Evolutionary conservation across 2,329 filamentous ascomycete genomes (phyloP).

Genomic region (Sarocladiaceae sp.): DNA sequence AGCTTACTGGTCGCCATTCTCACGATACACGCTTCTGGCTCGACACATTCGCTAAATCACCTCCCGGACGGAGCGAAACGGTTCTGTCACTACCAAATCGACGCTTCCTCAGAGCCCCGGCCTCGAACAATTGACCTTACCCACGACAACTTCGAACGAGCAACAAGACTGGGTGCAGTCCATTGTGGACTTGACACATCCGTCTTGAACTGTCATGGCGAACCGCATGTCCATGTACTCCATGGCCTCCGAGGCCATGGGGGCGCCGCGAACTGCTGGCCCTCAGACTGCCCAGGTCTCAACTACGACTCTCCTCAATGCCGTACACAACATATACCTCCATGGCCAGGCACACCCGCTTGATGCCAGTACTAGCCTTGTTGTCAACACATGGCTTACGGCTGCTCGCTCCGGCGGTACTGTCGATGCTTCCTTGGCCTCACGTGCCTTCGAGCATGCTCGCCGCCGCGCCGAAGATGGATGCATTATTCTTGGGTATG

Average conservation of each 20-base stretch:
- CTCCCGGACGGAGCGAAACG: neutral
- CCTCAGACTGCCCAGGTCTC: slow-evolving; percentile 78
- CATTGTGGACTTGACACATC: slow-evolving; percentile 28
- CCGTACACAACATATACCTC: slow-evolving; percentile 84
- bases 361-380: slow-evolving; percentile 85
- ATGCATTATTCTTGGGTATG: slow-evolving; percentile 83
- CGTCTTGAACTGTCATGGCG: slow-evolving; percentile 42
- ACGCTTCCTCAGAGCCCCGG: no score
- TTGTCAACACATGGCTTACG: slow-evolving; percentile 94
- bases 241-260: slow-evolving; percentile 59
- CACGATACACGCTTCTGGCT: slow-evolving; percentile 16
- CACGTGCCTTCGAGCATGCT: slow-evolving; percentile 93
- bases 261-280: slow-evolving; percentile 52
- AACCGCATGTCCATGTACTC: slow-evolving; percentile 68
- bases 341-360: slow-evolving; percentile 78
- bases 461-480: slow-evolving; percentile 91
- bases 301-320: slow-evolving; percentile 87
- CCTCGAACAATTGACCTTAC: no score
- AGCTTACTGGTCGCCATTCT: neutral
- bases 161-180: slow-evolving; percentile 26
- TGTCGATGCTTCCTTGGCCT: slow-evolving; percentile 73
- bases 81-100: neutral
- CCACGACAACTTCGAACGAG: no score
- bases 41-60: neutral
- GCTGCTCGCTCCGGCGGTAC: slow-evolving; percentile 68